These are phyloP conservation scores for Fusarium nurragi DNA, from an alignment of 2,329 filamentous ascomycete species.

Conservation along the genomic window DNA sequence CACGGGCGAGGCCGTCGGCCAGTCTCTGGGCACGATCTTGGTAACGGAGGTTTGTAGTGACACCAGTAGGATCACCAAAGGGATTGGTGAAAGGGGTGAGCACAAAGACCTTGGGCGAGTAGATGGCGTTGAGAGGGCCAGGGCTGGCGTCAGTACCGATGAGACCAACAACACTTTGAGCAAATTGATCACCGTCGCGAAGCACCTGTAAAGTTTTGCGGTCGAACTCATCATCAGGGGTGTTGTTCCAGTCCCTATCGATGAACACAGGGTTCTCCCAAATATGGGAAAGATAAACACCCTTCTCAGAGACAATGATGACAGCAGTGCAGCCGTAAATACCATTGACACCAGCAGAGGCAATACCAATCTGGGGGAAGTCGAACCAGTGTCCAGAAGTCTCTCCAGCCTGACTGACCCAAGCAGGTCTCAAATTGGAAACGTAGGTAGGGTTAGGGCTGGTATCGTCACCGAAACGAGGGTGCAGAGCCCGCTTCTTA, in stretches of 20 bases:
- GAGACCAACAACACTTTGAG: conserved; percentile 10
- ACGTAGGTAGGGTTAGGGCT: conserved; percentile 27
- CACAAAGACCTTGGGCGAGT: conserved; percentile 26
- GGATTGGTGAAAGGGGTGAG: conserved; percentile 21
- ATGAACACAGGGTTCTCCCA: conserved; percentile 38
- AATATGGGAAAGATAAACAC: conserved; percentile 37
- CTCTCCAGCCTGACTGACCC: conserved; percentile 27
- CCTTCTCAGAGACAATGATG: conserved; percentile 27
- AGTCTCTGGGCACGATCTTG: conserved; percentile 13
- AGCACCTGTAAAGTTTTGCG: conserved; percentile 11
- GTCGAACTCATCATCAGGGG: conserved; percentile 9
- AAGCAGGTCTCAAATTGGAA: background rate
- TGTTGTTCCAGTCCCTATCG: background rate
- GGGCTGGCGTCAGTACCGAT: conserved; percentile 15
- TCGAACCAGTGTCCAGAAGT: conserved; percentile 22
- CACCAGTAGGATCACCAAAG: background rate
- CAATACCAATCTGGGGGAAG: background rate
- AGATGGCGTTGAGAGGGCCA: conserved; percentile 13
- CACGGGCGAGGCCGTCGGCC: background rate
- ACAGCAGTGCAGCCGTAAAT: conserved; percentile 38
- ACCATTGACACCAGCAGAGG: conserved; percentile 32
- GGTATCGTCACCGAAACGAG: conserved; percentile 9
- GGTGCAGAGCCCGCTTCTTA: background rate
- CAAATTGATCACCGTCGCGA: conserved; percentile 10
- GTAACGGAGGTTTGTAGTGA: background rate